Conservation (phyloP, 345 rosid species). For the Citrus sp. region DNA sequence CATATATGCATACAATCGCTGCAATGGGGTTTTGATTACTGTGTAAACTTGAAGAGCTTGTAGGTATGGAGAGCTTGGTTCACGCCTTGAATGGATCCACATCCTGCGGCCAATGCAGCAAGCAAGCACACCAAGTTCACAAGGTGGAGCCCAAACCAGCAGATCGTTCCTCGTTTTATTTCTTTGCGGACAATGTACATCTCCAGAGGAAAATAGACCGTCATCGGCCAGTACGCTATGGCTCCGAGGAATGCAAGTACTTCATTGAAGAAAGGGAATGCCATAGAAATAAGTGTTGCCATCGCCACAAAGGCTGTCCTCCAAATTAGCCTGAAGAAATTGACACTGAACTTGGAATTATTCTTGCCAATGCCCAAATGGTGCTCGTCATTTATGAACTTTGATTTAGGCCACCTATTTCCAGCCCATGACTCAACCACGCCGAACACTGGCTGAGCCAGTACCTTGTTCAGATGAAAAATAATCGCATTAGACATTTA, state of each 20-base stretch:
- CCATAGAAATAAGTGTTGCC: constrained; percentile 24
- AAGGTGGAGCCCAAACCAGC: constrained; percentile 17
- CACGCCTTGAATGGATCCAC: constrained; percentile 23
- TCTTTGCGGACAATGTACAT: constrained; percentile 26
- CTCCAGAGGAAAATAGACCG: constrained; percentile 28
- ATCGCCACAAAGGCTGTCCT: constrained; percentile 18
- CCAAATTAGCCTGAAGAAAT: constrained; percentile 21
- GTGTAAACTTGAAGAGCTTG: constrained; percentile 1
- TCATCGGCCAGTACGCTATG: constrained; percentile 24
- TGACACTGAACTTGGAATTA: neutral
- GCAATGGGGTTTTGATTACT: neutral
- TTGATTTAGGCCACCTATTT: constrained; percentile 17
- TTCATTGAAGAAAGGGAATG: constrained; percentile 29
- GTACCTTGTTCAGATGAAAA: constrained; percentile 13
- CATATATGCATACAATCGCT: neutral
- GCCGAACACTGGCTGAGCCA: constrained; percentile 19
- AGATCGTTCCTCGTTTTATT: neutral
- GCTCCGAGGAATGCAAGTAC: constrained; percentile 28
- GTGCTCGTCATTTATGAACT: constrained; percentile 7
- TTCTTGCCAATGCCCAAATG: neutral
- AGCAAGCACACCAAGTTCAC: constrained; percentile 17
- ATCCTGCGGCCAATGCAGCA: constrained; percentile 19
- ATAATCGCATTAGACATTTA: neutral
- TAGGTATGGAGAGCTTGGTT: neutral
- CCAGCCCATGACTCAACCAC: constrained; percentile 23